A percentile compares a stretch with the other conserved stretches of the same genome.
These are phyloP conservation scores for Monilinia vaccinii-corymbosi DNA, from an alignment of 2,329 filamentous ascomycete species.

Conservation along the genomic window DNA sequence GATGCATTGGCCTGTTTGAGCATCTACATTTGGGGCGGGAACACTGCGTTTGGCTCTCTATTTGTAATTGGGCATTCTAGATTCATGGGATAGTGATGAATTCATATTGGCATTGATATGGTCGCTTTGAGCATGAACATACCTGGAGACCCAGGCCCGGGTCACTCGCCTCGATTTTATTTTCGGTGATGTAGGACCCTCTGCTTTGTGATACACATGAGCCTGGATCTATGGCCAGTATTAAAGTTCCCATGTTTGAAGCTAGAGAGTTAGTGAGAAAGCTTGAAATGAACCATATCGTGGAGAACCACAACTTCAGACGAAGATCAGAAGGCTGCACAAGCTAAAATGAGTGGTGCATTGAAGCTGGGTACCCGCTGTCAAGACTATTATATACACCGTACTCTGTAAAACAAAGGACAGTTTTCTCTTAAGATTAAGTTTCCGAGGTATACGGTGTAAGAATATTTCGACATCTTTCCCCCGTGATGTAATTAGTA, in stretches of 20 bases:
- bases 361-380: background rate
- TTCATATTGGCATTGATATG: background rate
- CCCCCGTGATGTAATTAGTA: too few species aligned
- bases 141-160: background rate
- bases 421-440: too few species aligned
- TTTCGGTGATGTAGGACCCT: background rate
- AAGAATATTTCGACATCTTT: too few species aligned
- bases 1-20: background rate
- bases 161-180: background rate
- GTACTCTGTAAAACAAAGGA: too few species aligned
- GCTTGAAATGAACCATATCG: background rate
- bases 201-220: conserved; percentile 5
- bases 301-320: background rate
- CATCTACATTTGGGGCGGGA: background rate
- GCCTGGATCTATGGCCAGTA: background rate
- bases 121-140: background rate
- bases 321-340: background rate
- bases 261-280: background rate
- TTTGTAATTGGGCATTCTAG: background rate
- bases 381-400: background rate
- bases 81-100: background rate
- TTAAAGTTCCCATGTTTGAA: background rate
- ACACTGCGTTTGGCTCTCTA: background rate
- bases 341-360: background rate
- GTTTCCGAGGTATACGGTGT: too few species aligned